These are phyloP conservation scores for Neospermospora avenae DNA, from an alignment of 2,329 filamentous ascomycete species.

Conservation along the genomic window DNA sequence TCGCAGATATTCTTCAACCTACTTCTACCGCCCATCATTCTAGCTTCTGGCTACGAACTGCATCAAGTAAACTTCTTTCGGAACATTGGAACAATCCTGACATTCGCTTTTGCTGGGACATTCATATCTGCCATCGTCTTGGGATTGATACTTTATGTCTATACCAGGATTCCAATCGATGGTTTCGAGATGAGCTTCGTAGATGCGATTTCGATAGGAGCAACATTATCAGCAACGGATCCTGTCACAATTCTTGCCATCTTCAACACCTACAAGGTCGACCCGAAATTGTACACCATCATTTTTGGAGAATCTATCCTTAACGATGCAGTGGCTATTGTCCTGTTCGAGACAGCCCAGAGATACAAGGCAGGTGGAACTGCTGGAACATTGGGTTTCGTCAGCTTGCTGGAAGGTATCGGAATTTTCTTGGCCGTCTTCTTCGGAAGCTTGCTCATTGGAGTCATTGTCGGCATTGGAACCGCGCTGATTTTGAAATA, in stretches of 20 bases:
- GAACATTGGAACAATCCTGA: constrained; percentile 94
- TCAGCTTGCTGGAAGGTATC: constrained; percentile 86
- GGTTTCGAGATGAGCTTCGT: constrained; percentile 85
- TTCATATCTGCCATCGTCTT: constrained; percentile 97
- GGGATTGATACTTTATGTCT: constrained; percentile 82
- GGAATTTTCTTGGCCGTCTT: constrained; percentile 95
- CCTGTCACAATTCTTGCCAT: constrained; percentile 97
- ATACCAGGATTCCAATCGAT: constrained; percentile 82
- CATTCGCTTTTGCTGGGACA: constrained; percentile 95
- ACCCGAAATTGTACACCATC: constrained; percentile 96
- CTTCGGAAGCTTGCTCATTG: constrained; percentile 89
- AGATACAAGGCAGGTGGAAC: constrained; percentile 77
- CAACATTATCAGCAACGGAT: constrained; percentile 93
- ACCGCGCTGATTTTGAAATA: constrained; percentile 91
- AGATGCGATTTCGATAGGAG: constrained; percentile 93
- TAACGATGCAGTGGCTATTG: constrained; percentile 97
- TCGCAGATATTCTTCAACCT: constrained; percentile 99
- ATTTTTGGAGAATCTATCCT: constrained; percentile 98
- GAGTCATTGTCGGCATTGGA: constrained; percentile 78
- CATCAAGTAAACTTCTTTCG: constrained; percentile 99
- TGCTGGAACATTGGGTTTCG: constrained; percentile 66
- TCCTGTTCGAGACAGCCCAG: constrained; percentile 96
- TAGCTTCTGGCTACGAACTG: constrained; percentile 94
- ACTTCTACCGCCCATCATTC: constrained; percentile 94
- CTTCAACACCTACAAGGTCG: constrained; percentile 99